Evolutionary conservation across 2,329 filamentous ascomycete genomes (phyloP), one percentile per base, ranked within the genome.

Genomic region (Penicillium sp.): DNA sequence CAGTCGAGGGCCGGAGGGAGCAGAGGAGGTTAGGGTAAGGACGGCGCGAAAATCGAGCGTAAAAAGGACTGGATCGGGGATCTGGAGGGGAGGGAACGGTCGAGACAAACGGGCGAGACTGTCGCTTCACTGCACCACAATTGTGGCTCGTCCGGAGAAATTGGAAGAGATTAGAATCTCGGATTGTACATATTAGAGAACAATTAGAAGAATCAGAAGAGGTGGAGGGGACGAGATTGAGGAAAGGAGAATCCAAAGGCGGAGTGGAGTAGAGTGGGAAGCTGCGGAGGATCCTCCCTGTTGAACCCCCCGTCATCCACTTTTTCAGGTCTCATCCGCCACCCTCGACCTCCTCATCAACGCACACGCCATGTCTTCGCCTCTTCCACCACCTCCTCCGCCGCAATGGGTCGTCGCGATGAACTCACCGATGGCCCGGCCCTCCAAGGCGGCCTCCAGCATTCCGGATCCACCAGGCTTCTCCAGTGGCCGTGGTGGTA

Each of bases 391-490:
- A 39, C 75, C 76, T 36, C 79, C 76, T 44, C 80, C 80, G 43
- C 92, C 92, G 30, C 78, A 81, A 79, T 99, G 94, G 94, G 89
- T 92, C 30, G 74, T 86, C 58, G 86, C 95, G 65, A 81, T 97
- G 62, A 86, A 86, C 67, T 83, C 83, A 40, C 82, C 89, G 28
- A 84, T 90, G 22, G 70, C 82, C 45, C 88, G 84, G 69, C 73
- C 85, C 46, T 90, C 90, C 74, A 79, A 81, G 53, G 68, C 64
- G 18, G 62, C 72, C 45, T 68, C 77, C 62, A 81, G 80, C 68
- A 85, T 96, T 61, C 80, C 87, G 52, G 92, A 99, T 71, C 94
- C 94, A 44, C 89, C 90, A 48, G 92, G 94, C 68, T 97, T 86
- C 77, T 84, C 84, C 71, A 69, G 83, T 73, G 65, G 69, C 74